Evolutionary conservation across 805 yeast species (phyloP).

Genomic region (Suhomyces sp.): DNA sequence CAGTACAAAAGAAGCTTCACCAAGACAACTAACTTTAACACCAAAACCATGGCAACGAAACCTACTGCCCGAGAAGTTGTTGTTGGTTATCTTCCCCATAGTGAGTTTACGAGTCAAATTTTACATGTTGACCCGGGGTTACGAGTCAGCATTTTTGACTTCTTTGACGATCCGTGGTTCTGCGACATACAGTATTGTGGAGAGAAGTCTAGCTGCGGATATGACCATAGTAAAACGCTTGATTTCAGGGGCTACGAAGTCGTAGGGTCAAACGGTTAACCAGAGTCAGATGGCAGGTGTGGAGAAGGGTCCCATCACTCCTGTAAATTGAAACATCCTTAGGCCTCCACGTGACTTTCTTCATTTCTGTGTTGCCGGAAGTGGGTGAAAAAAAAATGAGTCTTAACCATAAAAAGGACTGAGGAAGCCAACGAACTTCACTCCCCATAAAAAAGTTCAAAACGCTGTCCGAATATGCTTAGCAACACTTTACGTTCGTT

Average conservation of each 20-base stretch:
- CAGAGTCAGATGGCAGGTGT: too few species aligned
- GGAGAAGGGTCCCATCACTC: too few species aligned
- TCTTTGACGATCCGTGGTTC: conserved; percentile 12
- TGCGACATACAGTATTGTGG: conserved; percentile 1
- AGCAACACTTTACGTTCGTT: conserved; percentile 25
- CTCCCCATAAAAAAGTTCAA: background rate
- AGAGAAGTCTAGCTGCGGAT: too few species aligned
- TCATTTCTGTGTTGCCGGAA: background rate
- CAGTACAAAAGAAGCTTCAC: too few species aligned
- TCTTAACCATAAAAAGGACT: too few species aligned
- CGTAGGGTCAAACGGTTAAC: too few species aligned
- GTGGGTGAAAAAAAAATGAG: conserved; percentile 2
- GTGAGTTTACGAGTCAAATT: conserved; percentile 9
- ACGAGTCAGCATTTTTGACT: conserved; percentile 9
- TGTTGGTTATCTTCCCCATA: too few species aligned
- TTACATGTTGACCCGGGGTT: conserved; percentile 8
- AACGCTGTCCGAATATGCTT: conserved; percentile 21
- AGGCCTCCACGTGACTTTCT: background rate
- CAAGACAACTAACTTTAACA: too few species aligned
- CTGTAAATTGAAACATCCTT: too few species aligned
- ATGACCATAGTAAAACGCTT: too few species aligned
- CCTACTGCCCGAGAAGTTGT: too few species aligned
- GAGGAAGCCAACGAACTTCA: background rate
- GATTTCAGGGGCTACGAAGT: too few species aligned
- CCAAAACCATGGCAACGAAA: conserved; percentile 7